Percentiles rank a stretch among this genome's conserved stretches.
Conservation (phyloP, 2,329 filamentous ascomycete species). For the Fusarium chuoi region DNA sequence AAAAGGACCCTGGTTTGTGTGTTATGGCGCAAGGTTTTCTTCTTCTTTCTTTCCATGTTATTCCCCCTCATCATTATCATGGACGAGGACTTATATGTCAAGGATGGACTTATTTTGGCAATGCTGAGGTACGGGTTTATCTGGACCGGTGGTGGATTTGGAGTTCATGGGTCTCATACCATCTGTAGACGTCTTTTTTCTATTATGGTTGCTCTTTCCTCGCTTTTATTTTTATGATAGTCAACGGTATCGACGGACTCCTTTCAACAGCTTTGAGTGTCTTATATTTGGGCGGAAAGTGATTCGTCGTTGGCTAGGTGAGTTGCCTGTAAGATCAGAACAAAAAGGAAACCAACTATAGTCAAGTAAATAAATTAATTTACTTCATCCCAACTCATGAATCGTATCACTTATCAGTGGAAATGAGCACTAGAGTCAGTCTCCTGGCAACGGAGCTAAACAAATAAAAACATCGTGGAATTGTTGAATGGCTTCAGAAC, state of each 20-base stretch:
- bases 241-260: conserved; percentile 30
- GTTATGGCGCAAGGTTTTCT: conserved; percentile 26
- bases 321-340: conserved; percentile 3
- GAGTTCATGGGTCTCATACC: conserved; percentile 42
- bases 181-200: conserved; percentile 42
- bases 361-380: background rate
- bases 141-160: conserved; percentile 30
- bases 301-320: background rate
- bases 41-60: background rate
- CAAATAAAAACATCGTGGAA: background rate
- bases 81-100: conserved; percentile 15
- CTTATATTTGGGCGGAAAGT: background rate
- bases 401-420: background rate
- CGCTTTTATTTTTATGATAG: conserved; percentile 33
- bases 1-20: conserved; percentile 11
- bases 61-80: conserved; percentile 9
- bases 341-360: background rate
- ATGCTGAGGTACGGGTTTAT: conserved; percentile 32
- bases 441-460: conserved; percentile 21
- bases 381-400: background rate
- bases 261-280: conserved; percentile 19
- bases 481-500: background rate
- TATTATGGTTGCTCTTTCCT: conserved; percentile 21
- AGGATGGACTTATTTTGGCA: conserved; percentile 30
- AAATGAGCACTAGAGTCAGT: conserved; percentile 10